These are phyloP conservation scores for Suillus fuscotomentosus DNA, from an alignment of 768 basidiomycete species.

Conservation along the genomic window DNA sequence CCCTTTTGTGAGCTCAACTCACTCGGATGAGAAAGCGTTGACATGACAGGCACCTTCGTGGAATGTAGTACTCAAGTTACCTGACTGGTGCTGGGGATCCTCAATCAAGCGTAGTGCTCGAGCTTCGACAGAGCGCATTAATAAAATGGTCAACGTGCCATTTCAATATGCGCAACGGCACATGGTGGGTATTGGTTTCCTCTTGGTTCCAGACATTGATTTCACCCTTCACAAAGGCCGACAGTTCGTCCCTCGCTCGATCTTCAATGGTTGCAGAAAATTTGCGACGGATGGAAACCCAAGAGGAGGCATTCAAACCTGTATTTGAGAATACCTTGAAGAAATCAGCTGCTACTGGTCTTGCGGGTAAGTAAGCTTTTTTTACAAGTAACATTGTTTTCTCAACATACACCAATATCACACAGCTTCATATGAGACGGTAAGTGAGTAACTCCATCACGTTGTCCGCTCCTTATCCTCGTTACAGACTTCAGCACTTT, in stretches of 20 bases:
- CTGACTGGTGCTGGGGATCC: conserved; percentile 13
- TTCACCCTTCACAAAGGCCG: neutral
- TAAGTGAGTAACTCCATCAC: neutral
- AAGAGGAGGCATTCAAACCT: conserved; percentile 8
- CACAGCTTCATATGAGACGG: conserved; percentile 12
- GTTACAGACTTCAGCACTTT: conserved; percentile 8
- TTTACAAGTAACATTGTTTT: neutral
- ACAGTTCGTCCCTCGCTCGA: neutral
- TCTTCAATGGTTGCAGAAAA: conserved; percentile 14
- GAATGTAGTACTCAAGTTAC: conserved; percentile 7
- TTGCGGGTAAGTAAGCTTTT: conserved; percentile 9
- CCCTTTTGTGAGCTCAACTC: conserved; percentile 7
- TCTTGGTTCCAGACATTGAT: neutral
- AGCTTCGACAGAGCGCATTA: neutral
- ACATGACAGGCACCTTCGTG: neutral
- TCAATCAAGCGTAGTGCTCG: conserved; percentile 7
- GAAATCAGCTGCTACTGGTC: conserved; percentile 10
- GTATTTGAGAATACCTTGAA: conserved; percentile 12
- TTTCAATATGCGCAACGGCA: conserved; percentile 4
- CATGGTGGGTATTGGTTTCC: neutral
- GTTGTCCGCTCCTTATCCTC: neutral
- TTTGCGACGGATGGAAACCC: conserved; percentile 15
- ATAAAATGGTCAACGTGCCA: conserved; percentile 4
- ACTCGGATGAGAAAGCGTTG: neutral
- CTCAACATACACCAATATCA: neutral